A percentile compares a stretch with the other conserved stretches of the same genome.
Evolutionary conservation across 768 basidiomycete species (phyloP).

Genomic region (Paxillus ammoniavirescens): DNA sequence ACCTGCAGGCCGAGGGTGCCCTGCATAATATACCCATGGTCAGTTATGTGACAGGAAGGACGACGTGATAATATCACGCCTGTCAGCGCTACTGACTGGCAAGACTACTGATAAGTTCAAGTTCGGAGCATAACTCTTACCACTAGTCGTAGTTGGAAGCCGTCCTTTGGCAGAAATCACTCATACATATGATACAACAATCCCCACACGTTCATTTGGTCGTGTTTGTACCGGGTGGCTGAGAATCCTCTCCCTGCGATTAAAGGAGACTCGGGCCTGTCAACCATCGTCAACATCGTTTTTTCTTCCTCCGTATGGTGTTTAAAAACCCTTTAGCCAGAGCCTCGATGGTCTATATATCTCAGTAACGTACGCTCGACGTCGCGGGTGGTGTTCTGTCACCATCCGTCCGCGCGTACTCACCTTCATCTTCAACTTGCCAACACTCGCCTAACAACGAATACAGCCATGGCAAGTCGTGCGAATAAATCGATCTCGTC

Average conservation of each 20-base stretch:
- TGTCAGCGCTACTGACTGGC: too few species aligned
- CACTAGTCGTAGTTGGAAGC: not conserved
- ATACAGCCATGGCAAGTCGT: conserved; percentile 43
- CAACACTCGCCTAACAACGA: conserved; percentile 13
- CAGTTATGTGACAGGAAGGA: too few species aligned
- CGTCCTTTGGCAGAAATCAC: conserved; percentile 33
- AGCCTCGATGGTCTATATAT: conserved; percentile 27
- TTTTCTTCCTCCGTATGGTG: conserved; percentile 39
- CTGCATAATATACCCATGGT: too few species aligned
- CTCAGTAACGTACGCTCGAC: conserved; percentile 53
- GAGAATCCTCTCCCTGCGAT: conserved; percentile 20
- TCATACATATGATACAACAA: conserved; percentile 4
- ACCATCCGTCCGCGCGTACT: conserved; percentile 35
- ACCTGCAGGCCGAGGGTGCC: too few species aligned
- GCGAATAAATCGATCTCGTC: not conserved
- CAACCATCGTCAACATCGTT: conserved; percentile 53
- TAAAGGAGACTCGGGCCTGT: conserved; percentile 36
- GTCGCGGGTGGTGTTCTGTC: conserved; percentile 57
- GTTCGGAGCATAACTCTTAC: too few species aligned
- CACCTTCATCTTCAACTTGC: not conserved
- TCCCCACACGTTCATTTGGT: conserved; percentile 10
- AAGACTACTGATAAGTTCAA: too few species aligned
- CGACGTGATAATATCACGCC: too few species aligned
- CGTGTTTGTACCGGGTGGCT: conserved; percentile 27
- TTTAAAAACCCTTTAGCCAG: conserved; percentile 39